Evolutionary conservation across 345 rosid genomes (phyloP), one percentile per base, ranked within the genome.

Genomic region (Arabidopsis arenosa): DNA sequence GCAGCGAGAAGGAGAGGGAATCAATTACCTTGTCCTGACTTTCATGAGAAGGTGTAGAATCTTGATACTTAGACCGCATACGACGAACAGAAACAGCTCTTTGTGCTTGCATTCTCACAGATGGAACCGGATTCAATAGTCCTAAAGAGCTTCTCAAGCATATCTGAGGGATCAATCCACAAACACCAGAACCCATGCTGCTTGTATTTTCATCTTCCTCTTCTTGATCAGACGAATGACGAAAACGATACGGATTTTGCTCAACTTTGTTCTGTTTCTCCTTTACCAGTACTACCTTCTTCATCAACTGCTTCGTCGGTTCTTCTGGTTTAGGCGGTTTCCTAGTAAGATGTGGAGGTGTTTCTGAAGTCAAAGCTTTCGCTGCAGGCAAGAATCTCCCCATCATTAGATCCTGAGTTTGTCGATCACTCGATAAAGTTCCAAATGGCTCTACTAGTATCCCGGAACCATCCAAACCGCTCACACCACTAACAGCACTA

Each of bases 361-460:
- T 79, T 66, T 89, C 93, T 48, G 92, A 87, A 63, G 96, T 85
- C 91, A 90, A 83, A 17, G 97, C 98, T 76, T 90, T 85, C 40
- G 98, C 97, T 12, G 98, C 96, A 37, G 98, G 98, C 80, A 91
- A 80, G 80, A 94, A 94, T 35, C 97, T 85, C 57, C 85, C 90
- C 90, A 94, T 91, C 97, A 94, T 90, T 74, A 92, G 83, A 77
- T 92, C 92, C 37, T 82, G 84, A 71, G 89, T 79, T 56, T 79
- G 86, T 15, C 81, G 84, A 63, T 90, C 96, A 15, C 81, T 53
- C 1, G 85, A 79, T 80, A 85, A 85, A 2, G 78, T 76, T 35
- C 86, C 86, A 59, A 83, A 81, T 37, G 85, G 88, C 72, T 81
- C 80, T 53, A 72, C 39, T 7, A 9, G 9, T 26, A 43, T 7